Evolutionary conservation across 305 asterid genomes (phyloP).

Genomic region (Solanum hybrid): DNA sequence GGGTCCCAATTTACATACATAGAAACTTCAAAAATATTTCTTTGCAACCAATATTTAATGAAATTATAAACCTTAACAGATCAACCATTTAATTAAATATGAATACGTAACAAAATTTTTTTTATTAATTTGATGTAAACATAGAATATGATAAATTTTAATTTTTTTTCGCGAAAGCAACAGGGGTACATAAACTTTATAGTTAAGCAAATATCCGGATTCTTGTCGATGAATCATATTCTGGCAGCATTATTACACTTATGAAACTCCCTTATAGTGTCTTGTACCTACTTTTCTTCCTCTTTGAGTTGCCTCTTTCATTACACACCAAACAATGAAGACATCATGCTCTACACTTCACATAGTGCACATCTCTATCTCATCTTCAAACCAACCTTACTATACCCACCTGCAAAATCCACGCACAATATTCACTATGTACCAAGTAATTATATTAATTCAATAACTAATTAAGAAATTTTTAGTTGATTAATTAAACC

Average conservation of each 20-base stretch:
- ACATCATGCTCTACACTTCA: slow-evolving; percentile 6
- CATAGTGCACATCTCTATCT: slow-evolving; percentile 28
- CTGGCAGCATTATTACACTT: slow-evolving; percentile 35
- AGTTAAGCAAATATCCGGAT: slow-evolving; percentile 71
- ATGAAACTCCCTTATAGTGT: slow-evolving; percentile 26
- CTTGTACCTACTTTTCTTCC: slow-evolving; percentile 36
- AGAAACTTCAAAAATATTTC: not conserved
- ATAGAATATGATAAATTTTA: not conserved
- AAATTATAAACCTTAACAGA: not conserved
- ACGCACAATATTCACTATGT: not conserved
- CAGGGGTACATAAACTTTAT: slow-evolving; percentile 44
- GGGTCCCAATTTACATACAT: not conserved
- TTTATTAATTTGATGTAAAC: not conserved
- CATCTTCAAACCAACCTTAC: slow-evolving; percentile 18
- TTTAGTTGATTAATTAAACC: not conserved
- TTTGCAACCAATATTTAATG: not conserved
- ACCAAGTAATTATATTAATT: not conserved
- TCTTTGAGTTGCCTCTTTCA: slow-evolving; percentile 3
- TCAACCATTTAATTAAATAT: not conserved
- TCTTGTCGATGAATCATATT: slow-evolving; percentile 64
- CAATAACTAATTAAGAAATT: not conserved
- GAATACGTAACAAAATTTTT: not conserved
- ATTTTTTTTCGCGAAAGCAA: not conserved
- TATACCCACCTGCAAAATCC: not conserved
- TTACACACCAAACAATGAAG: slow-evolving; percentile 12